phyloP scores from a whole-genome alignment of 1,139 yeast genomes.

The Yamadazyma trypodendri region DNA sequence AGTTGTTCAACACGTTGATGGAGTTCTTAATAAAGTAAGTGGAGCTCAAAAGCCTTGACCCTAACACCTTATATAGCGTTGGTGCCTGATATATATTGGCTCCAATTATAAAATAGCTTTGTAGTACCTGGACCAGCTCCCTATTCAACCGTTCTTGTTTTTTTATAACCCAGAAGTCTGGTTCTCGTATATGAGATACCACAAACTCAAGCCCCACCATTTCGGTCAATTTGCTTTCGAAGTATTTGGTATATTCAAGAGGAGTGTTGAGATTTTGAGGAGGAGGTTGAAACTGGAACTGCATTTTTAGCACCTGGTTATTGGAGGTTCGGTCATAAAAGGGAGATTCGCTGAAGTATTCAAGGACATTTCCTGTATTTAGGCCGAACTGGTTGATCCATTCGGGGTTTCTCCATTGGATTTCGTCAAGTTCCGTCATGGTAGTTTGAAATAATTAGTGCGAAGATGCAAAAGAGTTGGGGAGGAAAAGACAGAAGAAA shows the following conservation, averaged over 20 bases:
- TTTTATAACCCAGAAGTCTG: conserved; percentile 88
- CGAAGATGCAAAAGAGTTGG: no score
- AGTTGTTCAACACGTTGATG: conserved; percentile 31
- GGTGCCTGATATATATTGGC: conserved; percentile 95
- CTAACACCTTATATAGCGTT: conserved; percentile 37
- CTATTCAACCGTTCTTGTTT: conserved; percentile 69
- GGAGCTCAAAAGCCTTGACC: conserved; percentile 38
- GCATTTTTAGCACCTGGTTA: conserved; percentile 95
- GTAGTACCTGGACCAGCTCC: conserved; percentile 50
- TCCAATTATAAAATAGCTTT: conserved; percentile 83
- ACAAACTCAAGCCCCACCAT: conserved; percentile 88
- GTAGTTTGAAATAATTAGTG: neutral
- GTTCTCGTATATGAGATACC: conserved; percentile 72
- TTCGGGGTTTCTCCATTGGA: conserved; percentile 97
- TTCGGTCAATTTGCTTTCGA: conserved; percentile 60
- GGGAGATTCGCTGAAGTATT: conserved; percentile 90
- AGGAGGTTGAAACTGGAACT: conserved; percentile 76
- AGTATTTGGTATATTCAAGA: conserved; percentile 33
- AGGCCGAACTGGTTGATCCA: conserved; percentile 91
- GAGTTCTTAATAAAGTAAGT: conserved; percentile 38
- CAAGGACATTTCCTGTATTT: conserved; percentile 84
- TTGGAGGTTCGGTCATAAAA: conserved; percentile 92
- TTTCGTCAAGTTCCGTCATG: conserved; percentile 61
- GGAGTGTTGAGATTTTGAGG: conserved; percentile 33
- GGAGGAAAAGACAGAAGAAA: no score